These are phyloP conservation scores for Plasmodium relictum DNA, from an alignment of 169 alveolate species.

Conservation along the genomic window DNA sequence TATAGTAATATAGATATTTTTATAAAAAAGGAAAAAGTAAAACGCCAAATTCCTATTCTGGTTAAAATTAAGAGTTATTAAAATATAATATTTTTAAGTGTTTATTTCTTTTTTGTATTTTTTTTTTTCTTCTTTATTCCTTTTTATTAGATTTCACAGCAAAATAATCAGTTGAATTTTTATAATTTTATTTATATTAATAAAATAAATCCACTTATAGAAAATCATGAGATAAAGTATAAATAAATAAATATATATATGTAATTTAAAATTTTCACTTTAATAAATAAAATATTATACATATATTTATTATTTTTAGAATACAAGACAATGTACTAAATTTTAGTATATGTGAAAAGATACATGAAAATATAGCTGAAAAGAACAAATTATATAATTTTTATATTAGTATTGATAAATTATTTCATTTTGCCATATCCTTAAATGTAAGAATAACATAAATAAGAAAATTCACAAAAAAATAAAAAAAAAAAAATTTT, in stretches of 20 bases:
- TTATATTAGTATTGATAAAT: conserved; percentile 37
- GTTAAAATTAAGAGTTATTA: conserved; percentile 6
- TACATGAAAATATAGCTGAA: conserved; percentile 12
- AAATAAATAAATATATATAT: not conserved
- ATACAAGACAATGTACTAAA: conserved; percentile 27
- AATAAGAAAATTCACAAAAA: not conserved
- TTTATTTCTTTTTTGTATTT: not conserved
- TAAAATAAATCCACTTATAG: conserved; percentile 23
- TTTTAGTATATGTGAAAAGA: conserved; percentile 15
- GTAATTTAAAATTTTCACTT: not conserved
- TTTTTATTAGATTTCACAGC: conserved; percentile 21
- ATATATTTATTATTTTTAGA: conserved; percentile 25
- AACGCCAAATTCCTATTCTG: conserved; percentile 58
- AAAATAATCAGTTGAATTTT: conserved; percentile 16
- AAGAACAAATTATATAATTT: conserved; percentile 36
- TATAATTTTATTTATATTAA: conserved; percentile 21
- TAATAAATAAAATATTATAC: not conserved
- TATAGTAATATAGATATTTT: conserved; percentile 39
- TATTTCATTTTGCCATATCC: conserved; percentile 36
- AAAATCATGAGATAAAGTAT: conserved; percentile 27
- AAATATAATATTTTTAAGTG: not conserved
- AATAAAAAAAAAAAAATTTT: not conserved
- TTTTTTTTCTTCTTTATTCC: not conserved
- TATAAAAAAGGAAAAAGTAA: conserved; percentile 20
- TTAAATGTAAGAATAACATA: conserved; percentile 31